Evolutionary conservation across 805 yeast species (phyloP).

Genomic region (Candida nemodendra): DNA sequence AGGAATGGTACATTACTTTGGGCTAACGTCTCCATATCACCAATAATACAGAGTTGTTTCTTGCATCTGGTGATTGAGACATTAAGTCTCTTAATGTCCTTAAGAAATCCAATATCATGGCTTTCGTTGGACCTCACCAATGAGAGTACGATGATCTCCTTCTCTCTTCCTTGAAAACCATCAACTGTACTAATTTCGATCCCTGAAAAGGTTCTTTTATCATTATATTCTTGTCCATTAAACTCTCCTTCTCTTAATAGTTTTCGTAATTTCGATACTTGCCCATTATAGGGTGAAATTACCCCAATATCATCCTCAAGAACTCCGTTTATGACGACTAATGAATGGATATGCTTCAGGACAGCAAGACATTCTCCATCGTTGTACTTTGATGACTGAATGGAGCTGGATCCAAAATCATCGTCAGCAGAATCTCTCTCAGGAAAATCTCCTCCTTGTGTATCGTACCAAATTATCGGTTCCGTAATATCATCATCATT

Average conservation of each 20-base stretch:
- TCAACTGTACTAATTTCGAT: constrained; percentile 89
- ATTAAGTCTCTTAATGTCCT: constrained; percentile 76
- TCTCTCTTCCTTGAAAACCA: constrained; percentile 96
- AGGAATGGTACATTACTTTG: constrained; percentile 47
- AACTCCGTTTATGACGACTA: constrained; percentile 52
- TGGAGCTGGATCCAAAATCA: constrained; percentile 14
- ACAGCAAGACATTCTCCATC: constrained; percentile 73
- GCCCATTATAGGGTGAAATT: constrained; percentile 90
- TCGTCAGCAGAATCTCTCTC: constrained; percentile 49
- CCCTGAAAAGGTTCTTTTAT: constrained; percentile 29
- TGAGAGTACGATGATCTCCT: constrained; percentile 77
- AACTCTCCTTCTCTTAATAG: constrained; percentile 34
- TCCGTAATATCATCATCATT: constrained; percentile 53
- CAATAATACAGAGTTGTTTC: constrained; percentile 80
- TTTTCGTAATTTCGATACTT: constrained; percentile 61
- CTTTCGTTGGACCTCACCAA: constrained; percentile 77
- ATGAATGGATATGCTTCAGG: constrained; percentile 48
- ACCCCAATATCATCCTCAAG: constrained; percentile 65
- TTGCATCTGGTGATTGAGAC: constrained; percentile 93
- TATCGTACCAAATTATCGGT: constrained; percentile 81
- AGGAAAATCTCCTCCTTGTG: constrained; percentile 83
- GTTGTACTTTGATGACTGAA: constrained; percentile 63
- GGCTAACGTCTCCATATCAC: constrained; percentile 74
- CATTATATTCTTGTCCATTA: constrained; percentile 6
- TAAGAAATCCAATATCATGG: constrained; percentile 75